phyloP scores from a whole-genome alignment of 2,329 filamentous ascomycete species.

The Venturiaceae sp. region DNA sequence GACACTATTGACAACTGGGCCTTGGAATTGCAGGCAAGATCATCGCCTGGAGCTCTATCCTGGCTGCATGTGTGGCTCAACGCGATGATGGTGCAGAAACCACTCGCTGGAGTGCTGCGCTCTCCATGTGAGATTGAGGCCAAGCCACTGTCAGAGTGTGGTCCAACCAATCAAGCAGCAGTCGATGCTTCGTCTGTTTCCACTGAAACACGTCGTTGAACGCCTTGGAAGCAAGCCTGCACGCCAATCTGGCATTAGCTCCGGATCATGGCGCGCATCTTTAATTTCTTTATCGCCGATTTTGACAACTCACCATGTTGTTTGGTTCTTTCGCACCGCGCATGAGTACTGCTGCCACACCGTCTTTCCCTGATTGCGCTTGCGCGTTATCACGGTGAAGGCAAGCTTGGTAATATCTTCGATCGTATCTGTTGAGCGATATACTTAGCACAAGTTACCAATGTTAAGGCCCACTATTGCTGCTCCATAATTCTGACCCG shows the following conservation, averaged over 20 bases:
- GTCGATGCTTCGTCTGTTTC: constrained; percentile 61
- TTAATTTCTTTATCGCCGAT: background rate
- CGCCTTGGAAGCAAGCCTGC: constrained; percentile 58
- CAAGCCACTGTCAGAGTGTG: background rate
- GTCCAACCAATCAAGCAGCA: constrained; percentile 58
- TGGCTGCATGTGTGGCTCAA: background rate
- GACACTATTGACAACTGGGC: background rate
- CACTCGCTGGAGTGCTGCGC: background rate
- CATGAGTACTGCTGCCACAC: constrained; percentile 40
- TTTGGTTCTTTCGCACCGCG: constrained; percentile 34
- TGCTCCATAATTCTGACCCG: background rate
- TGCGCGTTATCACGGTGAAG: constrained; percentile 52
- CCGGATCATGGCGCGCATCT: constrained; percentile 3
- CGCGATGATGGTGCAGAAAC: background rate
- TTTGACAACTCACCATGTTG: constrained; percentile 6
- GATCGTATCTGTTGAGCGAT: constrained; percentile 46
- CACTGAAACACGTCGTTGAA: constrained; percentile 58
- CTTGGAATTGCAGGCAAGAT: background rate
- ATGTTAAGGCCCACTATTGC: background rate
- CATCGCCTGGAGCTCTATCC: background rate
- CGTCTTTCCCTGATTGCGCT: constrained; percentile 22
- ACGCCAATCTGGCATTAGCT: constrained; percentile 8
- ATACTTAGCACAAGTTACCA: background rate
- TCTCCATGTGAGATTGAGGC: background rate
- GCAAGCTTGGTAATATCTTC: constrained; percentile 56